Evolutionary conservation across 2,329 filamentous ascomycete genomes (phyloP), one percentile per base, ranked within the genome.

Genomic region (Pseudocercospora fuligena): DNA sequence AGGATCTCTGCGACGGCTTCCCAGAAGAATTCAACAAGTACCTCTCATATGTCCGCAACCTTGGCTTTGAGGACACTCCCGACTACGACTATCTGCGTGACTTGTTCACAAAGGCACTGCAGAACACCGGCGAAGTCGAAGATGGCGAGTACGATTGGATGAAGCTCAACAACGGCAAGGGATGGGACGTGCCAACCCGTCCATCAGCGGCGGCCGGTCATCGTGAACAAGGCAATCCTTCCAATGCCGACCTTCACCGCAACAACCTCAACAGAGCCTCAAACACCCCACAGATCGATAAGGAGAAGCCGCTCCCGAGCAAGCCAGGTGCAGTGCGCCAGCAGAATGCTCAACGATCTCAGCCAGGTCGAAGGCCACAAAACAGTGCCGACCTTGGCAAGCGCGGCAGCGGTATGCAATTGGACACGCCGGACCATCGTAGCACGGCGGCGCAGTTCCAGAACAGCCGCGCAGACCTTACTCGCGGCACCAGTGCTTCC

Each of bases 71-170:
- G 82, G 95, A 99, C 77, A 97, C 93, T 0, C 95, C 95, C 29
- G 95, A 99, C 82, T 99, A 99, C 83, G 95, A 98, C 80, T 97
- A 97, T 81, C 88, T 98, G 66, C 92, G 95, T 58, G 94, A 97
- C 77, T 89, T 99, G 64, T 97, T 99, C 83, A 97, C 94, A 0
- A 92, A 97, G 81, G 93, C 94, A 21, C 87, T 98, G 70, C 97
- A 97, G 87, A 94, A 93, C 79, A 91, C 92, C 1, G 94, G 94
- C 64, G 94, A 97, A 75, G 90, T 97, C 8, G 95, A 98, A 79
- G 95, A 99, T 80, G 95, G 95, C 77, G 94, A 98, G 80, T 99
- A 98, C 80, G 95, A 99, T 83, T 99, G 95, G 95, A 97, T 98
- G 93, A 97, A 97, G 86, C 86, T 97, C 74, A 95, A 93, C 84